Evolutionary conservation across 192 early-diverging fungal genomes (phyloP), one percentile per base, ranked within the genome.

Genomic region (Oehlia diaphana): DNA sequence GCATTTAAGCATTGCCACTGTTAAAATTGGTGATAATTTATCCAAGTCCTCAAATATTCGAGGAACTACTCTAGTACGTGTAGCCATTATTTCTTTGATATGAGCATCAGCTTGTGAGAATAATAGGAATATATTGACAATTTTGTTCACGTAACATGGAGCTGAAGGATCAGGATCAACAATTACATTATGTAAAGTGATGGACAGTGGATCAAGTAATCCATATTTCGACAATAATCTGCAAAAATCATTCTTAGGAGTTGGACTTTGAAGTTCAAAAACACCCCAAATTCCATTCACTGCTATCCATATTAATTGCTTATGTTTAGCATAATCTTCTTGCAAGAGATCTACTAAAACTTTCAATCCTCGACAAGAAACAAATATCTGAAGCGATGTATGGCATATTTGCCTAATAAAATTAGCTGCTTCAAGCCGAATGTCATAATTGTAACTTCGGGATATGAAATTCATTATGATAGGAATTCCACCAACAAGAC

Each of bases 181-280:
- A 16, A 85, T 78, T 9, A 85, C 78, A 37, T 82, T 64, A 53
- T 85, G 80, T 6, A 91, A 62, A 4, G 78, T 81, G 1, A 77
- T 28, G 12, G 89, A 81, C 21, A 92, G 82, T 9, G 81, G 83
- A 4, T 83, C 85, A n/a, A 92, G 66, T 2, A 92, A 35, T 9
- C 87, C 87, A 76, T 84, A 83, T 47, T 87, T 90, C 3, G 84
- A 86, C 42, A 92, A 81, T 66, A 91, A 64, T 28, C 85, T 79
- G 72, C 86, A 92, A 65, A 90, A 87, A 65, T 91, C 89, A 67
- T 87, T 90, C 65, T 88, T 84, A 10, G 90, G 86, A 0, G 88
- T 90, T 73, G 88, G 65, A 63, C 84, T 84, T 85, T 89, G 73
- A 10, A 89, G 42, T 39, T 89, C 86, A 63, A 91, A 88, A 14